Conservation (phyloP, 225 moss, liverwort and hornwort species). For the Anthoceros angustus region DNA sequence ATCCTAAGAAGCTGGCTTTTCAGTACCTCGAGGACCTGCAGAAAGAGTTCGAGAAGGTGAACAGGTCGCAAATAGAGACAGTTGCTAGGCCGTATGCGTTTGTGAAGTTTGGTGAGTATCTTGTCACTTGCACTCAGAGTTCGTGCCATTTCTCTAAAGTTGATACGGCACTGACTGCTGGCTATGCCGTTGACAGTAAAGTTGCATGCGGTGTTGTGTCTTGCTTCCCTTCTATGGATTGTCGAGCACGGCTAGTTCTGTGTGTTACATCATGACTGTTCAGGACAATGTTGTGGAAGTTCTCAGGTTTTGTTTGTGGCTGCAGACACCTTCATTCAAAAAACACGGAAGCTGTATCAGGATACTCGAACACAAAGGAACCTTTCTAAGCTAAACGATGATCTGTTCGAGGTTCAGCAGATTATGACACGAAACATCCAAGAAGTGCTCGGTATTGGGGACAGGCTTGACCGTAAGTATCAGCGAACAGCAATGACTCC, state of each 20-base stretch:
- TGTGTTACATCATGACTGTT: no score
- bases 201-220: no score
- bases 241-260: no score
- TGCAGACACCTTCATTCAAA: constrained; percentile 56
- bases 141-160: no score
- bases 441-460: constrained; percentile 54
- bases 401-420: constrained; percentile 48
- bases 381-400: constrained; percentile 54
- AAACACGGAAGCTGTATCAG: constrained; percentile 54
- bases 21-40: constrained; percentile 98
- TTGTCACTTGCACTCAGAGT: not conserved
- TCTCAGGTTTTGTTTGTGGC: not conserved
- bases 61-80: constrained; percentile 96
- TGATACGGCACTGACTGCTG: no score
- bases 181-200: no score
- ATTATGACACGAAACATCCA: constrained; percentile 66
- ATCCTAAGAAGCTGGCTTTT: constrained; percentile 99
- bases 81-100: constrained; percentile 98
- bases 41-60: constrained; percentile 94
- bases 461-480: constrained; percentile 46
- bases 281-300: not conserved
- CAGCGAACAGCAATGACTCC: not conserved
- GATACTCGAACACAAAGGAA: constrained; percentile 58
- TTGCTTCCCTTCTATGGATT: no score
- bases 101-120: constrained; percentile 76